Conservation (phyloP, 768 basidiomycete species). For the Pleurotus platypus region DNA sequence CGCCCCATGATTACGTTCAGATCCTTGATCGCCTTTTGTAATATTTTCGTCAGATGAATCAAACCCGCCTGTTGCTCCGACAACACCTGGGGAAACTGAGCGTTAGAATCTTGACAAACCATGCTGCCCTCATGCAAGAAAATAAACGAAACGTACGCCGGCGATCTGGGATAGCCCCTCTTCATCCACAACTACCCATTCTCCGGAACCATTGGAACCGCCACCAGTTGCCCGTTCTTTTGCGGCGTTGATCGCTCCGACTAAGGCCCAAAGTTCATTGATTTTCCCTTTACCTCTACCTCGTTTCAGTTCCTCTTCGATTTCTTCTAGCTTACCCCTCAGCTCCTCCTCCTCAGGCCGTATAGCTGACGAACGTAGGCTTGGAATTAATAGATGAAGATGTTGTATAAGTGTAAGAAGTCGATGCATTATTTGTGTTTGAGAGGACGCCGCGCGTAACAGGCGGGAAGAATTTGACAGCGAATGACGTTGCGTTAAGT, state of each 20-base stretch:
- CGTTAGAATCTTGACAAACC: not conserved
- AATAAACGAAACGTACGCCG: conserved; percentile 41
- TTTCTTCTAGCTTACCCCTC: conserved; percentile 65
- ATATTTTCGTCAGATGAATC: conserved; percentile 73
- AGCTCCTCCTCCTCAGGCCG: conserved; percentile 79
- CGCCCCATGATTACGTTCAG: conserved; percentile 59
- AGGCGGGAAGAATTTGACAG: conserved; percentile 68
- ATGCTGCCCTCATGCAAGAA: too few relatives aligned
- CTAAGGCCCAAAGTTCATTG: conserved; percentile 83
- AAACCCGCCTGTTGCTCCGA: conserved; percentile 77
- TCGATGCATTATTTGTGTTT: conserved; percentile 69
- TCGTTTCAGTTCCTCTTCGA: conserved; percentile 66
- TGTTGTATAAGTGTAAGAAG: conserved; percentile 70
- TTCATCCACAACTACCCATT: conserved; percentile 86
- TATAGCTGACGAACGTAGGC: conserved; percentile 70
- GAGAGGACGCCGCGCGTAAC: conserved; percentile 55
- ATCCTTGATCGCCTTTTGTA: conserved; percentile 63
- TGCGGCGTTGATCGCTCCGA: conserved; percentile 68
- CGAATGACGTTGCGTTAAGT: conserved; percentile 58
- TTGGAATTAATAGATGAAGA: conserved; percentile 74
- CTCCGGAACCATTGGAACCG: conserved; percentile 33
- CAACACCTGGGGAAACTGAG: conserved; percentile 49
- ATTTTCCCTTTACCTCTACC: conserved; percentile 61
- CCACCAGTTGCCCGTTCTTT: conserved; percentile 44
- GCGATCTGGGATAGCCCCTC: conserved; percentile 76